Percentiles rank a stretch among this genome's conserved stretches.
phyloP scores from a whole-genome alignment of 192 early-diverging fungal species.

The Powellomyces hirtus region DNA sequence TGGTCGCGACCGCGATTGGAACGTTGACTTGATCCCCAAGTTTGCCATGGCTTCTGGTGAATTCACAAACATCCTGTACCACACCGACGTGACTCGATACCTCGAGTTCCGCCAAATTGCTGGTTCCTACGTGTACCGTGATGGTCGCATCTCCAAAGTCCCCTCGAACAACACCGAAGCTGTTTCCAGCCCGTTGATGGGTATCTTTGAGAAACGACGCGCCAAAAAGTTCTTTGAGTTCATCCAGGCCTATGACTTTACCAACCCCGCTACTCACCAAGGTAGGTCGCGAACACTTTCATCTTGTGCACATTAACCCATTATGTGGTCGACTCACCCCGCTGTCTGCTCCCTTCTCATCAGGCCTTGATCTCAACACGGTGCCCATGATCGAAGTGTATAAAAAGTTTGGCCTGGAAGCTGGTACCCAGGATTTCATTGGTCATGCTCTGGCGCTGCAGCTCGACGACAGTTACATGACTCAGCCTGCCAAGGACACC shows the following conservation, averaged over 20 bases:
- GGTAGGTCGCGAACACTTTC: too few relatives aligned
- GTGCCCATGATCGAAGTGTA: conserved; percentile 83
- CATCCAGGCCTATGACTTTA: conserved; percentile 84
- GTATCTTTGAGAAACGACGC: conserved; percentile 91
- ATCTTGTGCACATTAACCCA: not conserved
- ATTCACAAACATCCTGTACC: conserved; percentile 93
- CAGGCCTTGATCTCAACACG: conserved; percentile 73
- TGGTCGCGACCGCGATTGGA: conserved; percentile 81
- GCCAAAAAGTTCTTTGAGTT: conserved; percentile 95
- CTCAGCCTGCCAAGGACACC: conserved; percentile 73
- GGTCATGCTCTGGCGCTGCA: conserved; percentile 97
- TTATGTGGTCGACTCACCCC: not conserved
- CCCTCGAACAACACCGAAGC: conserved; percentile 89
- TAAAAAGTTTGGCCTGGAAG: conserved; percentile 85
- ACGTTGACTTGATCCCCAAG: conserved; percentile 98
- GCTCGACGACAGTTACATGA: conserved; percentile 78
- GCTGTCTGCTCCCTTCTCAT: not conserved
- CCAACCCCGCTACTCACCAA: conserved; percentile 80
- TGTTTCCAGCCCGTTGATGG: conserved; percentile 79
- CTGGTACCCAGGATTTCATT: conserved; percentile 95
- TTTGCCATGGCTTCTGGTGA: conserved; percentile 99
- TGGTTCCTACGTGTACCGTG: conserved; percentile 89
- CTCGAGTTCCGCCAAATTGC: conserved; percentile 95
- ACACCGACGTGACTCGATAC: conserved; percentile 98
- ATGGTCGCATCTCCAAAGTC: conserved; percentile 92